Percentiles rank a stretch among this genome's conserved stretches.
phyloP scores from a whole-genome alignment of 2,329 filamentous ascomycete species.

The Calonectria naviculata region DNA sequence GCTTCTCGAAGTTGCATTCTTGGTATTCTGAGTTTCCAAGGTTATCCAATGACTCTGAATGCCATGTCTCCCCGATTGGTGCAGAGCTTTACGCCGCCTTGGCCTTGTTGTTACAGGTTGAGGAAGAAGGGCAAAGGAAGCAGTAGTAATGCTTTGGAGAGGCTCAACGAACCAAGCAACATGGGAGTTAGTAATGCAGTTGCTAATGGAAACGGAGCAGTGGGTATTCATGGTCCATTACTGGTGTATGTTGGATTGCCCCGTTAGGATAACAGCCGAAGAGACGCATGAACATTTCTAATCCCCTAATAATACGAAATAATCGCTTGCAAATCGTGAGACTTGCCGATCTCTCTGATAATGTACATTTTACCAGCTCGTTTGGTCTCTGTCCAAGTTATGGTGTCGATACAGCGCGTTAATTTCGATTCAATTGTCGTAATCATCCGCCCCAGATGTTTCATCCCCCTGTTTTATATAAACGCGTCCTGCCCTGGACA shows the following conservation, averaged over 20 bases:
- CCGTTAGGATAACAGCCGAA: too few species aligned
- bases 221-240: too few species aligned
- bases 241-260: too few species aligned
- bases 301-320: too few species aligned
- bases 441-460: background rate
- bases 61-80: background rate
- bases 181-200: background rate
- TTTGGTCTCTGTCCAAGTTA: background rate
- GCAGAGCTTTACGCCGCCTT: background rate
- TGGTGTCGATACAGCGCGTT: background rate
- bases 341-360: background rate
- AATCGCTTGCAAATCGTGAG: too few species aligned
- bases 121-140: background rate
- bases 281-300: too few species aligned
- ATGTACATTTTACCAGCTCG: background rate
- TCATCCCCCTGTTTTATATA: background rate
- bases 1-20: background rate
- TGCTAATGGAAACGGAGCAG: too few species aligned
- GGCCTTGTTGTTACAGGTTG: background rate
- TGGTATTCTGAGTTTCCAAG: background rate
- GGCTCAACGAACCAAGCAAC: background rate
- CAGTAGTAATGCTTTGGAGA: background rate
- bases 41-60: background rate
- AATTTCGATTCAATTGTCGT: background rate
- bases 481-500: background rate